Evolutionary conservation across 2,329 filamentous ascomycete species (phyloP).

Genomic region (Lomentospora prolificans): DNA sequence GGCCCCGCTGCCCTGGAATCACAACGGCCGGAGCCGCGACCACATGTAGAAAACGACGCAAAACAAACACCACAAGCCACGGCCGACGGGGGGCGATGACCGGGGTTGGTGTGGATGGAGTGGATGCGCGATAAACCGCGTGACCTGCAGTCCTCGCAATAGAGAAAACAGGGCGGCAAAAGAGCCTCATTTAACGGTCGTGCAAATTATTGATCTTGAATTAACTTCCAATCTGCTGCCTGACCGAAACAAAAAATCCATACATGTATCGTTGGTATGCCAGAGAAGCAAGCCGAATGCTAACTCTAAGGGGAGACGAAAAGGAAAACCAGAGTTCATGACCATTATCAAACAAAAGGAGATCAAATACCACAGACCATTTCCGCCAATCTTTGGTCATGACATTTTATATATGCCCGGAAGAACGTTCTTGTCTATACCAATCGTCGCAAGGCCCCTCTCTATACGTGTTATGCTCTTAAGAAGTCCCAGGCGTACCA

Average conservation of each 20-base stretch:
- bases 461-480: neutral
- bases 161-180: neutral
- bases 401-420: neutral
- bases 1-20: neutral
- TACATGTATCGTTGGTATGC: too few species aligned
- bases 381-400: neutral
- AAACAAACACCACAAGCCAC: too few species aligned
- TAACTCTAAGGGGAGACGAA: neutral
- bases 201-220: neutral
- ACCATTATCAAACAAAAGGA: too few species aligned
- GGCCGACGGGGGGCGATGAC: neutral
- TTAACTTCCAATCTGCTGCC: neutral
- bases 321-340: too few species aligned
- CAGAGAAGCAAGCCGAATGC: neutral
- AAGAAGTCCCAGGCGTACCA: neutral
- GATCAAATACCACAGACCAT: neutral
- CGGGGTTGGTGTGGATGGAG: neutral
- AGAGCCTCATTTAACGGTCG: neutral
- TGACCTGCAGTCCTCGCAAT: neutral
- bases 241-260: too few species aligned
- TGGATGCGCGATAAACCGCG: neutral
- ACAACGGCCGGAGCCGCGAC: neutral
- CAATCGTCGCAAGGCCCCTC: neutral
- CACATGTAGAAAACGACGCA: too few species aligned
- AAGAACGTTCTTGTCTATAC: neutral